Base-by-base conservation (phyloP, 1,139 yeast genomes). In the Kodamaea suecica region DNA sequence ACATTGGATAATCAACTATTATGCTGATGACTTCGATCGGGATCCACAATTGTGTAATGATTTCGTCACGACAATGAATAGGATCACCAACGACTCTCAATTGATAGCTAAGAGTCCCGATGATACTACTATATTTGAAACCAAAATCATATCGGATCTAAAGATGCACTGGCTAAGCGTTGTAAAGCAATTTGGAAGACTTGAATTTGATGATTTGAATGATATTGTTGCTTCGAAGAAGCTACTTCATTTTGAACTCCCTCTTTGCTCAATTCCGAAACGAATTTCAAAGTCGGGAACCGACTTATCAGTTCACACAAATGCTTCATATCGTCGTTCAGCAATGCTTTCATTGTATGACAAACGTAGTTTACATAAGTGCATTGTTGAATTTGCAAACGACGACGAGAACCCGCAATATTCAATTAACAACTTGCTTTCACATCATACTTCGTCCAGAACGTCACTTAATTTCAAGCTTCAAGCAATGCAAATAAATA, bases 1-100 rank as follows among this genome's bases (percentile, higher is more conserved):
- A 49, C 95, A 87, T 59, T 92, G 97, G 95, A 61, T 92, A 21
- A 61, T 85, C 41, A 90, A 84, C 53, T 82, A 82, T 52, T 84
- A 81, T 48, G 66, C 74, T 29, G 86, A 82, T 48, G 92, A 84
- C 52, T 84, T 83, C 50, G 62, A 78, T 30, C 50, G 67, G 9
- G 67, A 77, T 42, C 47, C 48, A 3, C 50, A 56, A 15, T 50
- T 83, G 26, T 68, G 88, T 47, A 66, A 63, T 32, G 43, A 56
- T 9, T 76, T 81, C 44, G 60, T 74, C 3, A 45, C 54, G n/a
- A 68, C 70, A 24, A 50, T 82, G 32, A 82, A 83, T 50, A 59
- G 61, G 30, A 49, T 78, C 13, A 52, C 63, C 14, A 46, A 59
- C 21, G 55, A 59, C 31, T 65, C 72, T 12, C 50, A 57, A 27